Evolutionary conservation across 306 rosid species (phyloP).

Genomic region (Rosa chinensis): DNA sequence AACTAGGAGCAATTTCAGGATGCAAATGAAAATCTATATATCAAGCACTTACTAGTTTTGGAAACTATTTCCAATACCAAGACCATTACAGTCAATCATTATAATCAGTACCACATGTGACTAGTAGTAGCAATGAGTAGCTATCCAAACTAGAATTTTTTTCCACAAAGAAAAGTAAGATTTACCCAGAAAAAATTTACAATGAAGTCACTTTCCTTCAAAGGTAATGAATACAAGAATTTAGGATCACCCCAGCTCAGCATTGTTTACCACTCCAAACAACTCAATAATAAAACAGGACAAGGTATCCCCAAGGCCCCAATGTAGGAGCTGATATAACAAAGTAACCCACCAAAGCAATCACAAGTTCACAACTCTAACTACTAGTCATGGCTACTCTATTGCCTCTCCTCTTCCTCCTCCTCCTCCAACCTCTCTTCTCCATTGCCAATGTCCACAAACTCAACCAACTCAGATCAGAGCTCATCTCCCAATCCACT

Average conservation of each 20-base stretch:
- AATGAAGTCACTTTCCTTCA: neutral
- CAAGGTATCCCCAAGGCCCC: neutral
- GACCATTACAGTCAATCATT: neutral
- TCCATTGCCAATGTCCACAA: conserved; percentile 53
- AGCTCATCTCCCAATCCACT: conserved; percentile 23
- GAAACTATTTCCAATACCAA: neutral
- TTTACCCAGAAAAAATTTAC: neutral
- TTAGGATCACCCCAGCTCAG: neutral
- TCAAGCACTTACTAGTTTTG: neutral
- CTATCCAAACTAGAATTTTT: no score
- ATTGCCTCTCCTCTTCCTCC: conserved; percentile 16
- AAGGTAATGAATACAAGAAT: neutral
- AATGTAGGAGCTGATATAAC: neutral
- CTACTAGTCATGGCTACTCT: conserved; percentile 1
- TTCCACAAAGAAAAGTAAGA: neutral
- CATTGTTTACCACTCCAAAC: conserved; percentile 4
- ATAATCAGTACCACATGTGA: neutral
- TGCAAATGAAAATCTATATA: neutral
- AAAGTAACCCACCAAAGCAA: neutral
- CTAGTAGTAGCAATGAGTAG: neutral
- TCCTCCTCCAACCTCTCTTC: conserved; percentile 38
- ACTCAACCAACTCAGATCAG: conserved; percentile 34
- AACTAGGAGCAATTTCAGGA: no score
- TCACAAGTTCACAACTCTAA: conserved; percentile 7
- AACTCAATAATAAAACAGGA: neutral